These are phyloP conservation scores for Lasiosphaeria ovina DNA, from an alignment of 495 filamentous ascomycete genomes.

Conservation along the genomic window DNA sequence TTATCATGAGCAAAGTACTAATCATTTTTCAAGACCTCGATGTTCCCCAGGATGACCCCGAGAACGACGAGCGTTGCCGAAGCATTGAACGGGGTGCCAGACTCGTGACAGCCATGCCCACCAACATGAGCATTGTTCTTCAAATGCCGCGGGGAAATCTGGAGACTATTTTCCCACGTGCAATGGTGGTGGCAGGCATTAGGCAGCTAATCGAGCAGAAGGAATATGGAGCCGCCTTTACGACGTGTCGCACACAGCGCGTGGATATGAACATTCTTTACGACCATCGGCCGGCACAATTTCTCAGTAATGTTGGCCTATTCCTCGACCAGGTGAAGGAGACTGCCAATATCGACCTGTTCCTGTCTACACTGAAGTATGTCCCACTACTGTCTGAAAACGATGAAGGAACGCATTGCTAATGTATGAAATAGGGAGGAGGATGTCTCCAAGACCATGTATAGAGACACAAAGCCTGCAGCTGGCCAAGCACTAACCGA, in stretches of 20 bases:
- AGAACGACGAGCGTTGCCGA: constrained; percentile 87
- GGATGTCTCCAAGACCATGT: constrained; percentile 91
- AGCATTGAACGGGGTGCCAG: constrained; percentile 87
- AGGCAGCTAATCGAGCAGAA: constrained; percentile 72
- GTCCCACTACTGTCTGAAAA: constrained; percentile 19
- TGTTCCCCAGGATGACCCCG: constrained; percentile 82
- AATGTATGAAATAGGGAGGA: constrained; percentile 63
- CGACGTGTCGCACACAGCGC: constrained; percentile 83
- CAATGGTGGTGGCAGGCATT: constrained; percentile 86
- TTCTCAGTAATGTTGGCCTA: constrained; percentile 68
- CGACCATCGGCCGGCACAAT: constrained; percentile 81
- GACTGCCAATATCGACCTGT: constrained; percentile 82
- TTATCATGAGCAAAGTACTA: constrained; percentile 13
- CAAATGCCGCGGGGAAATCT: constrained; percentile 96
- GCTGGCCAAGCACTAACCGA: not conserved
- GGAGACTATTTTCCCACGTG: constrained; percentile 91
- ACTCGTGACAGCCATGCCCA: constrained; percentile 86
- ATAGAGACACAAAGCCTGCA: constrained; percentile 69
- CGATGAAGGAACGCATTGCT: not conserved
- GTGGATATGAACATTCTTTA: constrained; percentile 99
- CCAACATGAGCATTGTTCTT: constrained; percentile 73
- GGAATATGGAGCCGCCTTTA: constrained; percentile 79
- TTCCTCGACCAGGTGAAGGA: constrained; percentile 88
- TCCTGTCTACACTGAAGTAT: constrained; percentile 84
- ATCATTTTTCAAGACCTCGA: constrained; percentile 58